These are phyloP conservation scores for Oryza longistaminata DNA, from an alignment of 176 grass and related monocot genomes.

Conservation along the genomic window DNA sequence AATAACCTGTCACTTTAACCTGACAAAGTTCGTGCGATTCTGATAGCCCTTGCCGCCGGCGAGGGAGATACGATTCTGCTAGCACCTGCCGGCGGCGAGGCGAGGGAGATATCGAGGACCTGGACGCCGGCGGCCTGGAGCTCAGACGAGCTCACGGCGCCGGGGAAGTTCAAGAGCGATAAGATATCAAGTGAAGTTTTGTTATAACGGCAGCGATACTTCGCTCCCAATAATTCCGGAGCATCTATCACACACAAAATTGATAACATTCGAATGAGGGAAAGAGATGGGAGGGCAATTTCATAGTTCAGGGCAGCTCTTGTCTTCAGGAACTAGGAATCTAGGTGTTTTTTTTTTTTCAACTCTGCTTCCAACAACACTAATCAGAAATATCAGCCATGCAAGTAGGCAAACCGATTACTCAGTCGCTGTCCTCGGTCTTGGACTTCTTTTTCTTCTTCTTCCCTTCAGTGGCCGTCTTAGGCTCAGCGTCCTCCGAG, in stretches of 20 bases:
- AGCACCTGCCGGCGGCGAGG: too few relatives aligned
- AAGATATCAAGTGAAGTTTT: not conserved
- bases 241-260: not conserved
- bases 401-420: not conserved
- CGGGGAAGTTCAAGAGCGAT: not conserved
- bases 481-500: slow-evolving; percentile 35
- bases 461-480: slow-evolving; percentile 44
- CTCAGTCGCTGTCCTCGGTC: slow-evolving; percentile 21
- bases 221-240: not conserved
- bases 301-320: not conserved
- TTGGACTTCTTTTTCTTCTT: slow-evolving; percentile 74
- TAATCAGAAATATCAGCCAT: not conserved
- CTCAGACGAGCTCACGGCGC: too few relatives aligned
- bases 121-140: not conserved
- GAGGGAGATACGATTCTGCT: not conserved
- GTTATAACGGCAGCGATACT: not conserved
- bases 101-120: not conserved
- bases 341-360: slow-evolving; percentile 11
- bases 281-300: not conserved
- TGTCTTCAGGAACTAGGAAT: not conserved
- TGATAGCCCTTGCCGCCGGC: not conserved
- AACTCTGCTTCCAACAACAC: slow-evolving; percentile 19
- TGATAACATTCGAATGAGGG: not conserved
- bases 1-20: not conserved
- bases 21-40: not conserved